phyloP scores from a whole-genome alignment of 257 asterid genomes.

The Osmanthus fragrans region DNA sequence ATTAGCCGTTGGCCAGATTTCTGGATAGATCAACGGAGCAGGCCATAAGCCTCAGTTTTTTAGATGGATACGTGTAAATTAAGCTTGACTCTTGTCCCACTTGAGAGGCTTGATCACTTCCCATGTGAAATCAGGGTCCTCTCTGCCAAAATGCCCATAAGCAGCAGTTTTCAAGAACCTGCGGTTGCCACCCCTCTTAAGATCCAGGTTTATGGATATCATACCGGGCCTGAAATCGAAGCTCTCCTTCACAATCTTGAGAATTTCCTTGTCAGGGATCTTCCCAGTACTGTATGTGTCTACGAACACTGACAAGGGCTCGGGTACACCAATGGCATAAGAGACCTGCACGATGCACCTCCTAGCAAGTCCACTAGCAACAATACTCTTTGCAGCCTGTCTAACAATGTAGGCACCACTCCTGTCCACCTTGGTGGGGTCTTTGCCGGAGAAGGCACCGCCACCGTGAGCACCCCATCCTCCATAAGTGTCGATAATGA shows the following conservation, averaged over 20 bases:
- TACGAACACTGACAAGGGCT: slow-evolving; percentile 41
- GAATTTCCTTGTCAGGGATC: slow-evolving; percentile 38
- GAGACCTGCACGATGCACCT: slow-evolving; percentile 44
- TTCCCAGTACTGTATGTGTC: slow-evolving; percentile 35
- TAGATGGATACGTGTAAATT: background rate
- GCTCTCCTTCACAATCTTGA: slow-evolving; percentile 43
- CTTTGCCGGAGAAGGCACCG: slow-evolving; percentile 48
- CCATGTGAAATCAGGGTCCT: slow-evolving; percentile 47
- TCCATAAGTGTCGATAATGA: slow-evolving; percentile 45
- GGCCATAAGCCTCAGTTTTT: background rate
- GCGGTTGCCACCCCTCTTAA: slow-evolving; percentile 36
- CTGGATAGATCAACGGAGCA: background rate
- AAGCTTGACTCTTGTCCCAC: slow-evolving; percentile 39
- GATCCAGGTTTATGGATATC: slow-evolving; percentile 42
- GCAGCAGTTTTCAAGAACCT: slow-evolving; percentile 46
- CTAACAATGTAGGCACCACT: slow-evolving; percentile 42
- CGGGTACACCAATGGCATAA: slow-evolving; percentile 45
- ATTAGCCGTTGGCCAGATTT: background rate
- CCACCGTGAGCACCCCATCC: slow-evolving; percentile 51
- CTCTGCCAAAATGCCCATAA: slow-evolving; percentile 42
- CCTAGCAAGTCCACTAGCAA: slow-evolving; percentile 41
- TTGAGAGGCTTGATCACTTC: slow-evolving; percentile 44
- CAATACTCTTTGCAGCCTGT: slow-evolving; percentile 46
- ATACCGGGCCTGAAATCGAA: slow-evolving; percentile 51
- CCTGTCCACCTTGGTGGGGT: slow-evolving; percentile 45